These are phyloP conservation scores for Cryptococcus deneoformans DNA, from an alignment of 1,284 basidiomycete genomes.

Conservation along the genomic window DNA sequence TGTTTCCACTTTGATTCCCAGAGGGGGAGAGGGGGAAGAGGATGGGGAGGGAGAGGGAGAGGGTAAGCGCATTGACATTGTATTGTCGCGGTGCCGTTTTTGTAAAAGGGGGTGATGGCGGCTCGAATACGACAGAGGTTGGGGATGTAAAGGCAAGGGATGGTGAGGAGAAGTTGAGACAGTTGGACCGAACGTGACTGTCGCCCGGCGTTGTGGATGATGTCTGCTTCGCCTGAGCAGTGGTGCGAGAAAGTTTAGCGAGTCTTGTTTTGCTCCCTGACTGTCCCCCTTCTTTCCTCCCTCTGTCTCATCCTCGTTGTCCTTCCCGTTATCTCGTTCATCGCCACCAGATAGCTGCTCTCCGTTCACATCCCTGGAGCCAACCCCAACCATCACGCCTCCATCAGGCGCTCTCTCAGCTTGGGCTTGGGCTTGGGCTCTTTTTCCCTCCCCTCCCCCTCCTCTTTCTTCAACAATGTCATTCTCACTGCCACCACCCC, in stretches of 20 bases:
- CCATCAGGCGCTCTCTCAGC: background rate
- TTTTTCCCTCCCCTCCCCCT: background rate
- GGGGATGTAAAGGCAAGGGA: too few species aligned
- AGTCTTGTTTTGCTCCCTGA: background rate
- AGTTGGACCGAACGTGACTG: background rate
- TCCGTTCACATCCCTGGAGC: background rate
- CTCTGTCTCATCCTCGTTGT: background rate
- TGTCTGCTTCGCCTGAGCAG: too few species aligned
- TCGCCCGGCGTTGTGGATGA: background rate
- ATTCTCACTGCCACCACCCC: background rate
- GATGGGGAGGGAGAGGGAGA: too few species aligned
- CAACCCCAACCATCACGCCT: background rate
- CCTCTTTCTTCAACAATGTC: slow-evolving; percentile 1
- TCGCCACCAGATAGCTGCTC: background rate
- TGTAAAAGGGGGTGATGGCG: too few species aligned
- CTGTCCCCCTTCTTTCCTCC: background rate
- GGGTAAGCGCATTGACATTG: too few species aligned
- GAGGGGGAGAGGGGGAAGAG: too few species aligned
- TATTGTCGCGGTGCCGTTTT: too few species aligned
- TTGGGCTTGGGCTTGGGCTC: background rate
- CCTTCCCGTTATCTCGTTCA: background rate
- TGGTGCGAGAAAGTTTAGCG: too few species aligned
- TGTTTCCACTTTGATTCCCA: too few species aligned
- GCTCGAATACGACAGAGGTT: too few species aligned
- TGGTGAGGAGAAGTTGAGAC: background rate